phyloP scores from a whole-genome alignment of 768 basidiomycete species.

The Boletus vermiculosoides region DNA sequence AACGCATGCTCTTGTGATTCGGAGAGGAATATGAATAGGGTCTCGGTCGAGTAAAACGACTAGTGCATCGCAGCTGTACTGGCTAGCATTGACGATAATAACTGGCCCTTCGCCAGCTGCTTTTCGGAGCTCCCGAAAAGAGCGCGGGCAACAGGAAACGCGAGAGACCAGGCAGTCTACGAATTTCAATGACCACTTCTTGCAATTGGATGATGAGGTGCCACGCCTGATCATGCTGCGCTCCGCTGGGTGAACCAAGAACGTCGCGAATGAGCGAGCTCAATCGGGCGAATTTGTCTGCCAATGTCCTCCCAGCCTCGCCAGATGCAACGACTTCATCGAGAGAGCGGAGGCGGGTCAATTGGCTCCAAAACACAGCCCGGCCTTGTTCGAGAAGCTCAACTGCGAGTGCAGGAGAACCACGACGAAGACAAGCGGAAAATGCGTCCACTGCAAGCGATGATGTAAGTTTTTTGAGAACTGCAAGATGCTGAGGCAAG shows the following conservation, averaged over 20 bases:
- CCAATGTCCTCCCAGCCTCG: not conserved
- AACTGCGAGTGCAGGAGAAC: slow-evolving; percentile 16
- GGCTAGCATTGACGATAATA: not conserved
- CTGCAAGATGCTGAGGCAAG: not conserved
- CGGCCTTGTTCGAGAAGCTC: slow-evolving; percentile 23
- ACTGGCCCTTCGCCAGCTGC: not conserved
- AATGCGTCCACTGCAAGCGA: slow-evolving; percentile 12
- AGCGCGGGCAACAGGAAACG: not conserved
- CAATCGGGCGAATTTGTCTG: no score
- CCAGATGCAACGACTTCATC: not conserved
- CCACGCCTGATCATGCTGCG: not conserved
- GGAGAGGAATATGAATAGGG: not conserved
- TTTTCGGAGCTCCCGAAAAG: not conserved
- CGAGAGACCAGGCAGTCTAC: not conserved
- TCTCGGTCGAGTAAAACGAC: not conserved
- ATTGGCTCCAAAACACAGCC: not conserved
- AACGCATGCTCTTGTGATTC: not conserved
- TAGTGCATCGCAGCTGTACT: not conserved
- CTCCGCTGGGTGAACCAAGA: not conserved
- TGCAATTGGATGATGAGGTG: not conserved
- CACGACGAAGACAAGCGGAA: slow-evolving; percentile 9
- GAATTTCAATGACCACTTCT: not conserved
- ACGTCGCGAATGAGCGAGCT: not conserved
- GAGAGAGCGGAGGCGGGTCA: not conserved
- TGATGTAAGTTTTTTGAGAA: not conserved